Evolutionary conservation across 805 yeast genomes (phyloP), one percentile per base, ranked within the genome.

Genomic region (Kurtzmaniella cleridarum): DNA sequence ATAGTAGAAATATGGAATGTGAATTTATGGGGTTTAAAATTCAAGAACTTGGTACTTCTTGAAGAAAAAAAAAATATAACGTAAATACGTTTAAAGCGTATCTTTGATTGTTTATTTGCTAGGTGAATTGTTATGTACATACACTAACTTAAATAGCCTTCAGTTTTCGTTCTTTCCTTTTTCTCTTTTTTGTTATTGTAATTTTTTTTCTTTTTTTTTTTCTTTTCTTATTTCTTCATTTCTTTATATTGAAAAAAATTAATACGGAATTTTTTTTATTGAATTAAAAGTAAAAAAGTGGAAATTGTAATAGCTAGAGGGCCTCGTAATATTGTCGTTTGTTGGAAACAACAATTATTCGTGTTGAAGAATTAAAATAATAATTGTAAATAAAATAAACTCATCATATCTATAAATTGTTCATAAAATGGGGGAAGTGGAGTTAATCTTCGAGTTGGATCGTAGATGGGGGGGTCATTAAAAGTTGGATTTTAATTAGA

Each of bases 401-500:
- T 30, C 12, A 14, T 14, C 11, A 30, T 17, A 11, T 20, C 17
- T 30, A 16, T 14, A 30, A 30, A 15, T 13, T 20, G 23, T 16
- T 11, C n/a, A 14, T 30, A 16, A 30, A 3, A 29, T 14, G 15
- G 3, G 15, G 13, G 9, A n/a, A n/a, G 32, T 15, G 14, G 14
- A 11, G 18, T 12, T 2, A 24, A 12, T 13, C 24, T 20, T 8
- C 38, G 54, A 50, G 53, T 50, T 50, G 53, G 53, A 50, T 50
- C 53, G 38, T 44, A 30, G 29, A 29, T 29, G 13, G 15, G 49
- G 28, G 15, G 49, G 55, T 53, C 59, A 55, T 54, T 53, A 55
- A 59, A 62, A 62, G 68, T 62, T 63, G 68, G 69, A 62, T 57
- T 56, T 57, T 55, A 56, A 55, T 48, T 43, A 38, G 40, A 41